Evolutionary conservation across 371 early-diverging fungal species (phyloP).

Genomic region (Mortierella sp.): DNA sequence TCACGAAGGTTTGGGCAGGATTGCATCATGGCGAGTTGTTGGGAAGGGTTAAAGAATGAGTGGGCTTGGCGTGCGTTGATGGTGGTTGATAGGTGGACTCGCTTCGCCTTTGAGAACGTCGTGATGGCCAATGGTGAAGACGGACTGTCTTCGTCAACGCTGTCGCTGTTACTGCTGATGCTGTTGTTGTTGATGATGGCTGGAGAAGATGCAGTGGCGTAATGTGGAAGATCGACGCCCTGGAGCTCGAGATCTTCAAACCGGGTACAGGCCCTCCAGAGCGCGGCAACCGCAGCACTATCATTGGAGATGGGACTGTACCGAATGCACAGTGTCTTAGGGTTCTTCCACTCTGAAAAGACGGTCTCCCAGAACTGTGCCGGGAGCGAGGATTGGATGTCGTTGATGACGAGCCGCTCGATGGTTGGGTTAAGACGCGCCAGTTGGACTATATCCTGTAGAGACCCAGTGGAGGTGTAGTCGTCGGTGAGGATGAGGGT

Average conservation of each 20-base stretch:
- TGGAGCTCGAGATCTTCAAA: background rate
- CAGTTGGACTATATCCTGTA: background rate
- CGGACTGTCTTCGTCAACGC: background rate
- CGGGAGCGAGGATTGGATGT: background rate
- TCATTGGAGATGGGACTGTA: background rate
- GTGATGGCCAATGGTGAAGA: background rate
- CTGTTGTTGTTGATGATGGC: background rate
- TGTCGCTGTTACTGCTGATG: background rate
- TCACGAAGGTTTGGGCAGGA: background rate
- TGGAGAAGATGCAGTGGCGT: background rate
- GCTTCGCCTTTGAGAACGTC: background rate
- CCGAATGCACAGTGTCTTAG: background rate
- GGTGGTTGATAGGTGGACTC: background rate
- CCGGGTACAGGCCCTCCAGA: background rate
- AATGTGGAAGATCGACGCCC: background rate
- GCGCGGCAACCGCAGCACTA: background rate
- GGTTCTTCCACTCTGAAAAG: background rate
- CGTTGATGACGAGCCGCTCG: background rate
- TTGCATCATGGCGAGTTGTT: conserved; percentile 3
- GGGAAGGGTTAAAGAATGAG: background rate
- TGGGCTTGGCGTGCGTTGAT: background rate
- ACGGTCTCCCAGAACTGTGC: background rate
- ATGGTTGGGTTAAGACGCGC: background rate
- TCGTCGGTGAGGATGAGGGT: background rate
- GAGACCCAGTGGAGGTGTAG: background rate